These are phyloP conservation scores for Metschnikowia gelsemii DNA, from an alignment of 805 yeast genomes.

Conservation along the genomic window DNA sequence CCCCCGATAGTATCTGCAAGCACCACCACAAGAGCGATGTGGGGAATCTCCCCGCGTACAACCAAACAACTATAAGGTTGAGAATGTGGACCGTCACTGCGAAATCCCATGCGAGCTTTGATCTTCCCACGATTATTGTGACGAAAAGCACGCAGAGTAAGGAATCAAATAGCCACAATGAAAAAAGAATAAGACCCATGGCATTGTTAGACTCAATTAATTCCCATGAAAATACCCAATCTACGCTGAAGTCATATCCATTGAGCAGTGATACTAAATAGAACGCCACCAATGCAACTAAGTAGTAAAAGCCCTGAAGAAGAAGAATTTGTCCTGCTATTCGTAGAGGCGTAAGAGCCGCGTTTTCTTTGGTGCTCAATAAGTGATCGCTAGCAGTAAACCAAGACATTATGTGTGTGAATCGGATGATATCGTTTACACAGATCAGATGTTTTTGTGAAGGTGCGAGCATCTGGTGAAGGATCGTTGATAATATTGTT, in stretches of 20 bases:
- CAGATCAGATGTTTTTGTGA: background rate
- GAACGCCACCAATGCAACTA: constrained; percentile 66
- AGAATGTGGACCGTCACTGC: constrained; percentile 89
- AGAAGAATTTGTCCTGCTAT: constrained; percentile 63
- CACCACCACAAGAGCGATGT: constrained; percentile 78
- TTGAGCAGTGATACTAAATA: constrained; percentile 62
- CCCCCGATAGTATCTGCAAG: constrained; percentile 66
- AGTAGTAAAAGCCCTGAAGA: constrained; percentile 76
- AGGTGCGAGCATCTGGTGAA: too few species aligned
- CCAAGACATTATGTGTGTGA: constrained; percentile 9
- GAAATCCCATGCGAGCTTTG: constrained; percentile 94
- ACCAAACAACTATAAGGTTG: constrained; percentile 67
- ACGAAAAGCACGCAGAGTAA: constrained; percentile 80
- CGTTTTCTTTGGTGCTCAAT: constrained; percentile 12
- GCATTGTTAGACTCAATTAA: constrained; percentile 71
- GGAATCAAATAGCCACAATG: constrained; percentile 81
- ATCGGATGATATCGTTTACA: background rate
- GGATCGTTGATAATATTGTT: too few species aligned
- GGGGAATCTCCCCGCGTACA: constrained; percentile 68
- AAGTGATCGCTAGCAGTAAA: constrained; percentile 9
- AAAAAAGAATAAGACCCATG: constrained; percentile 70
- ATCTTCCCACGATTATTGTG: constrained; percentile 84
- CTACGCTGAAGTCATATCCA: constrained; percentile 66
- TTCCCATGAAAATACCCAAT: constrained; percentile 82
- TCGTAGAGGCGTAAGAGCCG: constrained; percentile 15